Evolutionary conservation across 257 asterid genomes (phyloP).

Genomic region (Gardenia jasminoides): DNA sequence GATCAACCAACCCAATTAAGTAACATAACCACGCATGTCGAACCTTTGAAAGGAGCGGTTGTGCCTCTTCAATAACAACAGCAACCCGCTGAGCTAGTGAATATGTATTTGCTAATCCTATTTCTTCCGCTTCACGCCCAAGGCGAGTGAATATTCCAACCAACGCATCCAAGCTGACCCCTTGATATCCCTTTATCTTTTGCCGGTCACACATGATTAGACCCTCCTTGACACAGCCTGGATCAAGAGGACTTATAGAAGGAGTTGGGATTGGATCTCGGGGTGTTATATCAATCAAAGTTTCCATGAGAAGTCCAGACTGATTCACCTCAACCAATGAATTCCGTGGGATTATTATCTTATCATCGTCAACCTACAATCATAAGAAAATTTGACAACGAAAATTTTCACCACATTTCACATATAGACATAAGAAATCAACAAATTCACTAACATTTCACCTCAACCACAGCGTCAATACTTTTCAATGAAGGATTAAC

Average conservation of each 20-base stretch:
- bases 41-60: constrained; percentile 85
- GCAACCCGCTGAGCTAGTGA: constrained; percentile 75
- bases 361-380: constrained; percentile 88
- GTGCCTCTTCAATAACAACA: constrained; percentile 74
- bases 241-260: constrained; percentile 79
- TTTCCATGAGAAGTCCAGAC: constrained; percentile 99
- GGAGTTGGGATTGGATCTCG: constrained; percentile 80
- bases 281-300: constrained; percentile 91
- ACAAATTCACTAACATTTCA: constrained; percentile 22
- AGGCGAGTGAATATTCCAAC: constrained; percentile 97
- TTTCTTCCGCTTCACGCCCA: constrained; percentile 88
- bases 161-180: constrained; percentile 94
- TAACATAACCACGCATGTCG: constrained; percentile 33
- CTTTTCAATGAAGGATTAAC: constrained; percentile 81
- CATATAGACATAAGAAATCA: constrained; percentile 6
- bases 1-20: constrained; percentile 5
- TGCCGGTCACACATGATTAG: constrained; percentile 85
- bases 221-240: constrained; percentile 76
- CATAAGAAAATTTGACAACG: background rate
- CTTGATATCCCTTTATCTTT: constrained; percentile 79
- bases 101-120: constrained; percentile 73
- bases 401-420: background rate
- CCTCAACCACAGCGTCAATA: constrained; percentile 91
- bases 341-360: constrained; percentile 75
- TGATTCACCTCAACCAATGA: constrained; percentile 96